A percentile compares a stretch with the other conserved stretches of the same genome.
Conservation (phyloP, 176 grass and related monocot genomes). For the Oryza meridionalis region DNA sequence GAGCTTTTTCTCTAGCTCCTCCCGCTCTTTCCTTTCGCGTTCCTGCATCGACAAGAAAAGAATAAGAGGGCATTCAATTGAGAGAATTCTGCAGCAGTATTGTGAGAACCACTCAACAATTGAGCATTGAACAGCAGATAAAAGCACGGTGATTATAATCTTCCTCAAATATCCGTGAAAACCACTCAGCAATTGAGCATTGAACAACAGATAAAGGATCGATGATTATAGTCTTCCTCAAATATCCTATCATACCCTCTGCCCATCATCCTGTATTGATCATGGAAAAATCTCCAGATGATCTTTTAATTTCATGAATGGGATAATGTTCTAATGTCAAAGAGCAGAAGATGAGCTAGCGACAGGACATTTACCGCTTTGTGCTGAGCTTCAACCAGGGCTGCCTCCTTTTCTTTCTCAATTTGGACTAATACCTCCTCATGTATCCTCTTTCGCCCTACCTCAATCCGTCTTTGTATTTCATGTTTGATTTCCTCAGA, state of each 20-base stretch:
- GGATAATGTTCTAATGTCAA: background rate
- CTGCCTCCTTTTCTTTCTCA: conserved; percentile 92
- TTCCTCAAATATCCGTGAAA: background rate
- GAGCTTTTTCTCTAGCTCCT: conserved; percentile 82
- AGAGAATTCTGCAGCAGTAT: background rate
- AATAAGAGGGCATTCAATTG: background rate
- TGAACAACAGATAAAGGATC: background rate
- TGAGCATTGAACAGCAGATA: background rate
- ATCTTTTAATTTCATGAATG: background rate
- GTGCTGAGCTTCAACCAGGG: conserved; percentile 63
- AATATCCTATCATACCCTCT: background rate
- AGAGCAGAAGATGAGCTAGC: background rate
- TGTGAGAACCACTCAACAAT: conserved; percentile 18
- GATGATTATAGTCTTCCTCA: background rate
- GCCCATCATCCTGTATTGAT: background rate
- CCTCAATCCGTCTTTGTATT: conserved; percentile 92
- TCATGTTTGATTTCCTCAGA: conserved; percentile 89
- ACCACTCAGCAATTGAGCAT: background rate
- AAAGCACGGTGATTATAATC: background rate
- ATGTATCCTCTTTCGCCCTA: conserved; percentile 77
- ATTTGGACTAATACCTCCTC: conserved; percentile 74
- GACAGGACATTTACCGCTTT: conserved; percentile 64
- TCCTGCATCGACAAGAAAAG: conserved; percentile 53
- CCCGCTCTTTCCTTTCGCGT: conserved; percentile 70
- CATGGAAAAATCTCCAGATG: background rate